Percentiles rank a stretch among this genome's conserved stretches.
Evolutionary conservation across 164 flowering plant genomes (phyloP).

Genomic region (Tetrastigma voinierianum): DNA sequence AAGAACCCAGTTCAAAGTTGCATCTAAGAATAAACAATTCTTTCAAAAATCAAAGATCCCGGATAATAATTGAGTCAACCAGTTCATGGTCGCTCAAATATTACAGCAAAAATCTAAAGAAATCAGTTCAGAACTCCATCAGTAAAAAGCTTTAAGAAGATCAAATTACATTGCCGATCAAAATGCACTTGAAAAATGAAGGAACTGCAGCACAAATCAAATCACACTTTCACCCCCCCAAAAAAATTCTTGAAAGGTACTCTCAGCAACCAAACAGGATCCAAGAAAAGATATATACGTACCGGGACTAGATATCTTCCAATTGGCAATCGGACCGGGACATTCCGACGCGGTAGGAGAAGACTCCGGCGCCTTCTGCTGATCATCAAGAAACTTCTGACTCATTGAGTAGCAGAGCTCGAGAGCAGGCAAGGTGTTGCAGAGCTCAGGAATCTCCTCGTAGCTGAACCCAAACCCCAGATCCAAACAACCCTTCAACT

Average conservation of each 20-base stretch:
- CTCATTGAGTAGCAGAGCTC: constrained; percentile 89
- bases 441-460: constrained; percentile 86
- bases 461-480: constrained; percentile 88
- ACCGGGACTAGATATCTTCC: no score
- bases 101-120: not conserved
- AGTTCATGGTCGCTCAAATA: not conserved
- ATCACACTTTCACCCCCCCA: not conserved
- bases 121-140: not conserved
- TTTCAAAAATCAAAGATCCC: no score
- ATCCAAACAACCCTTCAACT: constrained; percentile 85
- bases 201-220: not conserved
- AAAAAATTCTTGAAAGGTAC: not conserved
- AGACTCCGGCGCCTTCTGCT: constrained; percentile 45
- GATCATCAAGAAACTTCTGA: constrained; percentile 73
- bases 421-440: constrained; percentile 82
- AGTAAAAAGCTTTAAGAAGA: not conserved
- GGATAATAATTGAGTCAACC: no score
- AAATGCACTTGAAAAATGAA: no score
- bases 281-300: constrained; percentile 7
- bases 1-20: no score
- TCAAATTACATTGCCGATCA: not conserved
- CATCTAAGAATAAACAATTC: no score
- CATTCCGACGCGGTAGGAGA: no score
- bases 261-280: not conserved
- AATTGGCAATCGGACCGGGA: no score